Evolutionary conservation across 2,329 filamentous ascomycete species (phyloP), one percentile per base, ranked within the genome.

Genomic region (Acephala macrosclerotiorum): DNA sequence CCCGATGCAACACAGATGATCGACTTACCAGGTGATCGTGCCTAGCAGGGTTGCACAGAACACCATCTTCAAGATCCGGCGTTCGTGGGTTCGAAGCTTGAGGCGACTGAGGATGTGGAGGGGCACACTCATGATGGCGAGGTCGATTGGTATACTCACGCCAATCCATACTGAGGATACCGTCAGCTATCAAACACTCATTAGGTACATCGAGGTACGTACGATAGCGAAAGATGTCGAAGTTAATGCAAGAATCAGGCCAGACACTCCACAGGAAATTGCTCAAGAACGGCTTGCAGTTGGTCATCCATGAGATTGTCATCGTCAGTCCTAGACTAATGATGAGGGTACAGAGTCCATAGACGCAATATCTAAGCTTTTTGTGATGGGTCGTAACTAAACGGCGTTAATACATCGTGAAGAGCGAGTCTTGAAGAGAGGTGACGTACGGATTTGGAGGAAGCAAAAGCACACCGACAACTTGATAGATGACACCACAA

Each of bases 401-500:
- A 22, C 45, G 14, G 58, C 25, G 25, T 60, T 59, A 53, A 33
- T 29, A 18, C 60, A 60, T 14, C 14, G 26, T 22, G 3, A 55
- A 29, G 12, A 35, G 22, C 3, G 47, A 45, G 57, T 16, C 22
- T 33, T 36, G 29, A 22, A 33, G 38, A 49, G 14, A n/a, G 26
- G 29, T 14, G 7, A 49, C 72, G 65, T 73, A 76, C 74, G 62
- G 51, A 76, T 74, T 49, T 75, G 71, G 45, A 76, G 67, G 38
- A 75, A 73, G 64, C 69, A 74, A 60, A 64, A 74, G 63, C 73
- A 75, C 7, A 75, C 72, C 9, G 73, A 75, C 29, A 75, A 63
- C 59, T 76, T 76, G 36, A 76, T 73, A 56, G 69, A 70, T n/a
- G 69, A 68, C 5, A 69, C 70, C 38, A 74, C 67, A 33, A 74